Conservation (phyloP, 306 rosid species). For the Heteromeles arbutifolia region DNA sequence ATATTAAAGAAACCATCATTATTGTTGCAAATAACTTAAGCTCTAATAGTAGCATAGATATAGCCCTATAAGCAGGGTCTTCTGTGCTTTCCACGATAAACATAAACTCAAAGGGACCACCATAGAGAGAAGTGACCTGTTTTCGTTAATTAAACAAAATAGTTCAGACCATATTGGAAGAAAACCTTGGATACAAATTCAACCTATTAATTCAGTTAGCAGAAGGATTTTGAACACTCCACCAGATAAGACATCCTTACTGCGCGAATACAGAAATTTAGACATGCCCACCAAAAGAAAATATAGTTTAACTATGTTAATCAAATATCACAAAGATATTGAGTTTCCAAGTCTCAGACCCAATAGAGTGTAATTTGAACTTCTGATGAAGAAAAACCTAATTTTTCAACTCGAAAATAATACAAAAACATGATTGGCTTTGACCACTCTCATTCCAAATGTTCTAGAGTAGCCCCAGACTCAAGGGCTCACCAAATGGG, state of each 20-base stretch:
- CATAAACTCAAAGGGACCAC: conserved; percentile 85
- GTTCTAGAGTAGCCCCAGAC: no score
- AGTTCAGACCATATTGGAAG: not conserved
- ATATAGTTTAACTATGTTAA: not conserved
- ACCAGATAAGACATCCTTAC: conserved; percentile 51
- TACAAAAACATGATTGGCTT: not conserved
- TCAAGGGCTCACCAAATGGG: no score
- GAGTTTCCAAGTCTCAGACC: not conserved
- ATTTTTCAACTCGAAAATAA: not conserved
- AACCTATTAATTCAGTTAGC: not conserved
- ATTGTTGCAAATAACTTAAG: no score
- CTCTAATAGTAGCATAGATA: conserved; percentile 47
- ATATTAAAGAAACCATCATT: no score
- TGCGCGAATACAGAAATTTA: not conserved
- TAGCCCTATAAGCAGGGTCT: conserved; percentile 76
- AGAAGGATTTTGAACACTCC: conserved; percentile 1
- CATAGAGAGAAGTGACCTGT: conserved; percentile 91
- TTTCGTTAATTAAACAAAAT: conserved; percentile 18
- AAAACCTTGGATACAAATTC: not conserved
- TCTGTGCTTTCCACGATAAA: conserved; percentile 79
- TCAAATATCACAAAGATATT: not conserved
- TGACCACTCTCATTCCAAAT: no score
- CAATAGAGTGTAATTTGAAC: not conserved
- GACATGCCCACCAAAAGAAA: not conserved
- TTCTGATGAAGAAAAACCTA: not conserved